Evolutionary conservation across 1,284 basidiomycete species (phyloP), one percentile per base, ranked within the genome.

Genomic region (Rugosomyces carneus): DNA sequence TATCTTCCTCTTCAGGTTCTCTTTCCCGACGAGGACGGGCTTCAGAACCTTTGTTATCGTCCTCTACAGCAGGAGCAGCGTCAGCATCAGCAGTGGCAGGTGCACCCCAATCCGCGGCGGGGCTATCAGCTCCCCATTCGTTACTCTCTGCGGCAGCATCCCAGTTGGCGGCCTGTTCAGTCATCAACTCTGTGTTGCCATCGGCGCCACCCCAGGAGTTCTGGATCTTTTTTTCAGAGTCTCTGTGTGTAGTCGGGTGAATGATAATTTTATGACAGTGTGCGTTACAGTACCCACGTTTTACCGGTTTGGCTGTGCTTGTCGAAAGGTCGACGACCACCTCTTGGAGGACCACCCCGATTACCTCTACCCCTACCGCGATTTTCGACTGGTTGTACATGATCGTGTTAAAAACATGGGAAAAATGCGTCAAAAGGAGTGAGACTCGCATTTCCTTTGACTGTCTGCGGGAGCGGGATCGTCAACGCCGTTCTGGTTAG

Each of bases 151-250:
- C 71, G 47, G 66, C 68, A 52, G 80, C 87, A 58, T 82, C 80
- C 45, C 56, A 66, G 48, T 62, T 68, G 53, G 81, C 88, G 49
- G 75, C 80, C 58, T 84, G 70, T 67, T 95, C 93, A 37, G 73
- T 75, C 66, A 85, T 84, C 59, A 85, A 73, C 66, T 92, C 90
- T 32, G 82, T 65, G 55, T 72, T 74, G 59, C 84, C 89, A 59
- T 93, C 89, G 57, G 91, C 88, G 49, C 86, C 89, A 54, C 92
- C 92, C 92, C 92, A 96, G 54, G 84, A 86, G 64, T 92, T 88
- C 65, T 89, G 84, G 57, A 93, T 69, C 73, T 89, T 89, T 80
- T 96, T 96, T 58, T 92, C 86, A 37, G 88, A 84, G 69, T 96
- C 93, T 64, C 85, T 90, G 56, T 47, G 51, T 34, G 27, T 29